These are phyloP conservation scores for Collybiopsis confluens DNA, from an alignment of 768 basidiomycete genomes.

Conservation along the genomic window DNA sequence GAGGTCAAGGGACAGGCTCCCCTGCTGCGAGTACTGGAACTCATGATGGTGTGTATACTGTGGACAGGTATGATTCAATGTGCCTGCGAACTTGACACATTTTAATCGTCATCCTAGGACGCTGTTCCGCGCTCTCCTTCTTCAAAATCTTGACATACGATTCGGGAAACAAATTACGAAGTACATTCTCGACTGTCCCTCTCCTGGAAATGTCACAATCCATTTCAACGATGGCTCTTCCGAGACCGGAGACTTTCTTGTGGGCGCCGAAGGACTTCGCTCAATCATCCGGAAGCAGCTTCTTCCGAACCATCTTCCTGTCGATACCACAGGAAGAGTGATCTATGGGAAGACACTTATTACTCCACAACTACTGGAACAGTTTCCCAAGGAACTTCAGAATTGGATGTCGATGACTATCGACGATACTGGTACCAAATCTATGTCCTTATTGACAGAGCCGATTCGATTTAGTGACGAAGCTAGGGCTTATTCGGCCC, in stretches of 20 bases:
- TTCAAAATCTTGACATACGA: slow-evolving; percentile 3
- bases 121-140: slow-evolving; percentile 3
- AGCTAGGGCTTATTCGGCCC: neutral
- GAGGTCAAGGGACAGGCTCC: neutral
- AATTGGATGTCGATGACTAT: slow-evolving; percentile 2
- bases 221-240: slow-evolving; percentile 4
- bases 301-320: neutral
- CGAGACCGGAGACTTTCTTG: slow-evolving; percentile 1
- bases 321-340: neutral
- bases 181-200: neutral
- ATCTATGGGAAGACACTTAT: slow-evolving; percentile 5
- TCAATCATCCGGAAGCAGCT: neutral
- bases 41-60: slow-evolving; percentile 3
- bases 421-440: neutral
- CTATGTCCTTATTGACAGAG: neutral
- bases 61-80: neutral
- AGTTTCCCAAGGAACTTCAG: neutral
- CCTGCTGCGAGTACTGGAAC: too few relatives aligned
- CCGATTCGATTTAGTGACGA: neutral
- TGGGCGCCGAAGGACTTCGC: neutral
- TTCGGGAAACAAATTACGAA: neutral
- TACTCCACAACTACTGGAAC: neutral
- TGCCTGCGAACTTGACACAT: neutral
- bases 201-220: neutral
- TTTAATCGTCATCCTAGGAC: neutral